Base-by-base conservation (phyloP, 2,329 filamentous ascomycete species). In the Phaeosphaeria sp. region DNA sequence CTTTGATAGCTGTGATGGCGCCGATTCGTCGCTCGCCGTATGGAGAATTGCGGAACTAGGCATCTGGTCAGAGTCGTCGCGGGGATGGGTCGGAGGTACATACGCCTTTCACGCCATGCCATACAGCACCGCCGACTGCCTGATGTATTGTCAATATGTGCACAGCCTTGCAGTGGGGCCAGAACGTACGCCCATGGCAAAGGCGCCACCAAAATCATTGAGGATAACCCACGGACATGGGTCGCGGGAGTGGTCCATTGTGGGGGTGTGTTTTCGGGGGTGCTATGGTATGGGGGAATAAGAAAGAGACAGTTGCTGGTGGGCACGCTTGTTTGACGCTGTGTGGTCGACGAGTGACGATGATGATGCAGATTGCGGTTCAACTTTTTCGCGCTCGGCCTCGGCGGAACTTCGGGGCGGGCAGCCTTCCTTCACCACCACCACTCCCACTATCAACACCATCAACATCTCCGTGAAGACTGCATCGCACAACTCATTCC, bases 51-150 rank as follows among this genome's bases (percentile, higher is more conserved):
- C 72, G 73, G 67, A 74, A 76, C 72, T 77, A 44, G 10, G 10
- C 18, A 30, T 1, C 11, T 18, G 53, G 54, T 69, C 52, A 71
- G 62, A 41, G 43, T 50, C 9, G 22, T 42, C 46, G 30, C n/a
- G n/a, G 18, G 4, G 1, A 25, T 7, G 22, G 23, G 23, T 18
- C 10, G 13, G 2, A 11, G 25, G 36, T 20, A 60, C 72, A 92
- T 96, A 77, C 93, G 58, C 93, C 95, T 83, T 99, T 99, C 66
- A 97, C 90, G 72, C 93, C 93, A 81, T 97, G 94, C 94, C 94
- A 97, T 77, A 97, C 90, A 63, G 78, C 74, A 59, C 79, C 79
- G 51, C 79, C 79, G 43, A 81, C 79, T 59, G 79, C 78, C 73
- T 76, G 48, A 13, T 47, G n/a, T 1, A 23, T 54, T 23, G 47